These are phyloP conservation scores for Fusarium succisae DNA, from an alignment of 2,329 filamentous ascomycete genomes.

Conservation along the genomic window DNA sequence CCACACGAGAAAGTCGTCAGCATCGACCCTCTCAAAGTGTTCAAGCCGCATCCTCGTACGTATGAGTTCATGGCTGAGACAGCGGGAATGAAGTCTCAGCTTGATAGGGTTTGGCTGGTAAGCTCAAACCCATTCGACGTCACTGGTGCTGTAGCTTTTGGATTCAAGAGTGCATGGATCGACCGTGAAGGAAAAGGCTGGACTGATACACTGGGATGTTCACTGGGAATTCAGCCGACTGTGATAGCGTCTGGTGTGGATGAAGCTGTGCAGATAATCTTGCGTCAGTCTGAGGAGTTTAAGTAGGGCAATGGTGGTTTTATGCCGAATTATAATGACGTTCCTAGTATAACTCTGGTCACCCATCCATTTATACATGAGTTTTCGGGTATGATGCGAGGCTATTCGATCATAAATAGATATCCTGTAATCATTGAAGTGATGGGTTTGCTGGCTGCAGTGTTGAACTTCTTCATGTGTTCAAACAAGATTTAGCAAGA, in stretches of 20 bases:
- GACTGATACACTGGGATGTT: conserved; percentile 68
- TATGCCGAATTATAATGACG: background rate
- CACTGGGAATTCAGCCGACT: conserved; percentile 58
- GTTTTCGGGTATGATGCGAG: background rate
- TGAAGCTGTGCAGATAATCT: conserved; percentile 59
- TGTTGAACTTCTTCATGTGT: background rate
- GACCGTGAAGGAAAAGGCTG: conserved; percentile 71
- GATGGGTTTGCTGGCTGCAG: background rate
- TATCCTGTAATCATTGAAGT: background rate
- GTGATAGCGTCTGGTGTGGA: conserved; percentile 65
- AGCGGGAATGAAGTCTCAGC: conserved; percentile 56
- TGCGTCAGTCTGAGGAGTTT: background rate
- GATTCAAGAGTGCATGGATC: conserved; percentile 73
- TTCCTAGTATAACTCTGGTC: background rate
- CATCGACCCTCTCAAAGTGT: conserved; percentile 67
- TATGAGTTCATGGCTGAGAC: conserved; percentile 68
- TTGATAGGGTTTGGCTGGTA: conserved; percentile 71
- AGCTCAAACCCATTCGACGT: conserved; percentile 80
- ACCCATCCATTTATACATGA: background rate
- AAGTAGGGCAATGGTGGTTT: background rate
- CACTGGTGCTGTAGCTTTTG: conserved; percentile 68
- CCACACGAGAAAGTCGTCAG: conserved; percentile 60
- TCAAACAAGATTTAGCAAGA: background rate
- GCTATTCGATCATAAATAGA: background rate
- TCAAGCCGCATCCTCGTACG: conserved; percentile 71